Percentiles rank a stretch among this genome's conserved stretches.
These are phyloP conservation scores for Yamadazyma sp. DNA, from an alignment of 1,139 yeast genomes.

Conservation along the genomic window DNA sequence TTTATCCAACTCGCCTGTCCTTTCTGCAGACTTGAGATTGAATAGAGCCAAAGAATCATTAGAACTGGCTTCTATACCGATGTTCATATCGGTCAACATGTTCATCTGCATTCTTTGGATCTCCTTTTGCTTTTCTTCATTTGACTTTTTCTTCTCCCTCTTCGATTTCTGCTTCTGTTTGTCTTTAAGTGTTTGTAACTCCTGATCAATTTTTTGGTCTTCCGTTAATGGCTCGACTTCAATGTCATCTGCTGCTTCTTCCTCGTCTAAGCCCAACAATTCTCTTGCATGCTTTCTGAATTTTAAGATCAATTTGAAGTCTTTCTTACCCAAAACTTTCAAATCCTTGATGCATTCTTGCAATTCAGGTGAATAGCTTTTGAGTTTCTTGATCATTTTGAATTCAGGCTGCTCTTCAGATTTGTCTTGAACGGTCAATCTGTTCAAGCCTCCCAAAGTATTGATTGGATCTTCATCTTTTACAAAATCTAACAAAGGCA, in stretches of 20 bases:
- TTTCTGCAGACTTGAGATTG: conserved; percentile 78
- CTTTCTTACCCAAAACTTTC: conserved; percentile 91
- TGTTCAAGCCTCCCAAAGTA: conserved; percentile 70
- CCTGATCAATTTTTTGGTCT: conserved; percentile 87
- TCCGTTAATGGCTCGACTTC: conserved; percentile 77
- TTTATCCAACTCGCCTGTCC: conserved; percentile 75
- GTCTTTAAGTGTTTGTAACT: conserved; percentile 69
- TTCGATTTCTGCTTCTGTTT: conserved; percentile 68
- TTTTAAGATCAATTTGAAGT: conserved; percentile 76
- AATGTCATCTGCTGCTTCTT: conserved; percentile 38
- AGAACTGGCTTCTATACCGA: conserved; percentile 92
- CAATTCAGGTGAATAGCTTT: conserved; percentile 74
- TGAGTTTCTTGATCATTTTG: conserved; percentile 64
- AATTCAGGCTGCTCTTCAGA: conserved; percentile 60
- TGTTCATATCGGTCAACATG: conserved; percentile 89
- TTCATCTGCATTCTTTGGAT: conserved; percentile 92
- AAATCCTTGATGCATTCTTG: conserved; percentile 84
- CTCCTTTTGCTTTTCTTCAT: conserved; percentile 86
- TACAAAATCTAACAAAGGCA: conserved; percentile 78
- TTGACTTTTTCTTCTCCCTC: conserved; percentile 78
- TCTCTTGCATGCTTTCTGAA: conserved; percentile 91
- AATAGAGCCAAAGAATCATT: conserved; percentile 79
- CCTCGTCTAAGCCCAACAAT: conserved; percentile 64
- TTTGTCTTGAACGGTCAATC: conserved; percentile 50
- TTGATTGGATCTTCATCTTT: conserved; percentile 79